Evolutionary conservation across 1,139 yeast genomes (phyloP).

Genomic region (Blastobotrys raffinosifermentans): DNA sequence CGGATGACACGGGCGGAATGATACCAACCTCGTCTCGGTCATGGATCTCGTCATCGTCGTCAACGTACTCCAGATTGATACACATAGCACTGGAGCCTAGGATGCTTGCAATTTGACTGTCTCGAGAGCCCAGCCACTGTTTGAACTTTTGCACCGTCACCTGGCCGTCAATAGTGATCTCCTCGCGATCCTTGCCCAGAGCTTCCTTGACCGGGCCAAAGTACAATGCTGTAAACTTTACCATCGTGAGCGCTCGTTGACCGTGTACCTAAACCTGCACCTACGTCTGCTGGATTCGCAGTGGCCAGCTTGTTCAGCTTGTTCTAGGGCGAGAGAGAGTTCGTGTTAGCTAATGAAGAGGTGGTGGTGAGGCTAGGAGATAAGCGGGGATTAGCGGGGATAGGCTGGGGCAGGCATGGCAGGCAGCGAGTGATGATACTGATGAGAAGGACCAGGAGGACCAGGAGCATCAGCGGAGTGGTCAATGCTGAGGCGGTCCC

Average conservation of each 20-base stretch:
- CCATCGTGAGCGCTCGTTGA: too few relatives aligned
- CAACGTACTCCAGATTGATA: constrained; percentile 32
- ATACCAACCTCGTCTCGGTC: constrained; percentile 31
- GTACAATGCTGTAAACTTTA: constrained; percentile 17
- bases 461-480: too few relatives aligned
- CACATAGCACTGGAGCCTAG: constrained; percentile 31
- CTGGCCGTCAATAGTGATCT: not conserved
- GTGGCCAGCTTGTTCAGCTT: too few relatives aligned
- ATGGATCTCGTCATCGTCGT: constrained; percentile 19
- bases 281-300: too few relatives aligned
- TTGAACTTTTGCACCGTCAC: constrained; percentile 8
- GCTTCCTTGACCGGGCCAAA: constrained; percentile 21
- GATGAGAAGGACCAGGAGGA: not conserved
- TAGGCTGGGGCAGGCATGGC: not conserved
- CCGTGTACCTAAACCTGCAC: too few relatives aligned
- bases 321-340: constrained; percentile 3
- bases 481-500: constrained; percentile 46
- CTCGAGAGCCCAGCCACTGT: not conserved
- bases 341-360: constrained; percentile 1
- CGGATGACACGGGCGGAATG: constrained; percentile 39
- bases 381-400: constrained; percentile 1
- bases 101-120: constrained; percentile 17
- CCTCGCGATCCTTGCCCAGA: constrained; percentile 2
- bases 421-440: not conserved
- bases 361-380: constrained; percentile 15